Conservation (phyloP, 192 early-diverging fungal species). For the Chytriomyces sp. region DNA sequence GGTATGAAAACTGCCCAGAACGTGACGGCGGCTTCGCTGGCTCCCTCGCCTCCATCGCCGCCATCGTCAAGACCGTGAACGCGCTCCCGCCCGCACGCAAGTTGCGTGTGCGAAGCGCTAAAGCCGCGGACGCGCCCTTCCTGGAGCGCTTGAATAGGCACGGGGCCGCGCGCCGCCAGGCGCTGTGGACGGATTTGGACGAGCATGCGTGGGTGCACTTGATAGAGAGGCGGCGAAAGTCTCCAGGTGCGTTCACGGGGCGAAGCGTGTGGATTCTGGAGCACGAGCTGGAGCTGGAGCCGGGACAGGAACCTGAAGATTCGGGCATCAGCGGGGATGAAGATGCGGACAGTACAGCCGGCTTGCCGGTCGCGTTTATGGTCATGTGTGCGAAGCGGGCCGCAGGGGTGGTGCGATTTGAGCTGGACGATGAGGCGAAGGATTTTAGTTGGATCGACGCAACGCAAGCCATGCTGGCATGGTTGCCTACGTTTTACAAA, state of each 20-base stretch:
- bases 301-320: neutral
- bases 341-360: no score
- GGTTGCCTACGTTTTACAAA: slow-evolving; percentile 16
- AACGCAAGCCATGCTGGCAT: slow-evolving; percentile 14
- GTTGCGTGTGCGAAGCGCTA: neutral
- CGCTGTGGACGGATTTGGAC: slow-evolving; percentile 28
- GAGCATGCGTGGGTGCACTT: slow-evolving; percentile 6
- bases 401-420: neutral
- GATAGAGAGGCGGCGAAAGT: no score
- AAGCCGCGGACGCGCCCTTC: neutral
- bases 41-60: neutral
- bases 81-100: neutral
- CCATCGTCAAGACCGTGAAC: neutral
- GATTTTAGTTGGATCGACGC: slow-evolving; percentile 21
- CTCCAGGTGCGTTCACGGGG: slow-evolving; percentile 7
- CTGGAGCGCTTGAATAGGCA: neutral
- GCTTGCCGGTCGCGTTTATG: neutral
- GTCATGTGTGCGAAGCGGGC: neutral
- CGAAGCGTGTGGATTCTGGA: neutral
- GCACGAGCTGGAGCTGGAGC: neutral
- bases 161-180: neutral
- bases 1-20: slow-evolving; percentile 14
- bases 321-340: no score
- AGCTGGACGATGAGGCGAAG: slow-evolving; percentile 14
- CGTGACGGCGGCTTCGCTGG: neutral